A percentile compares a stretch with the other conserved stretches of the same genome.
phyloP scores from a whole-genome alignment of 2,329 filamentous ascomycete genomes.

The Graphilbum ipis-grandicollis region DNA sequence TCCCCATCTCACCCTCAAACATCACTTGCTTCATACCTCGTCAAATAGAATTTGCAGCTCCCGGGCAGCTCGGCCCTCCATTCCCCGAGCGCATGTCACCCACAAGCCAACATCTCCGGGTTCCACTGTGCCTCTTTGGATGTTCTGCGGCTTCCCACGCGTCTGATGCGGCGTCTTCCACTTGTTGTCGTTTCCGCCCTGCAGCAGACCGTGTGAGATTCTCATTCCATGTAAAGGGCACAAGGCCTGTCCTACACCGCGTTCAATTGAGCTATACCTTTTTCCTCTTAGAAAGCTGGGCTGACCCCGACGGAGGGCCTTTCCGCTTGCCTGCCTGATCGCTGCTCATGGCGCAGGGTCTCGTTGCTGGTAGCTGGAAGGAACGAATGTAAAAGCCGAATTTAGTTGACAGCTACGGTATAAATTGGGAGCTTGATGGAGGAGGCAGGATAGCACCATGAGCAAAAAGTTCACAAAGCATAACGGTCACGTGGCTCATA shows the following conservation, averaged over 20 bases:
- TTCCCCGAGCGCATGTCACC: constrained; percentile 58
- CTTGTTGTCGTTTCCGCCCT: constrained; percentile 36
- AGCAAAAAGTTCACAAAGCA: too few species aligned
- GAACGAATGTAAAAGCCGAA: too few species aligned
- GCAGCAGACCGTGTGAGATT: not conserved
- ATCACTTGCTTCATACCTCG: constrained; percentile 32
- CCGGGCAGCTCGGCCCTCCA: constrained; percentile 50
- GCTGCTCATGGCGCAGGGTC: constrained; percentile 12
- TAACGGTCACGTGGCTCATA: too few species aligned
- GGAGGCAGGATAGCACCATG: too few species aligned
- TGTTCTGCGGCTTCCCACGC: constrained; percentile 25
- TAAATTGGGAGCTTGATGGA: too few species aligned
- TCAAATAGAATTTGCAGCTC: constrained; percentile 52
- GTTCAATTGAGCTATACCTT: too few species aligned
- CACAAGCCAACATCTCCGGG: constrained; percentile 59
- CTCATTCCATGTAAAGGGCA: not conserved
- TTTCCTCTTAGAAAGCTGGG: constrained; percentile 17
- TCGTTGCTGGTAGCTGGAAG: not conserved
- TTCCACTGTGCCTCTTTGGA: constrained; percentile 33
- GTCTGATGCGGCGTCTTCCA: constrained; percentile 45
- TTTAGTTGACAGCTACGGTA: too few species aligned
- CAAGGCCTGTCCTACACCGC: too few species aligned
- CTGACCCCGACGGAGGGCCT: constrained; percentile 12
- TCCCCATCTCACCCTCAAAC: too few species aligned
- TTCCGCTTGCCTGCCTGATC: constrained; percentile 19